Evolutionary conservation across 169 alveolate species (phyloP).

Genomic region (Plasmodium knowlesi): DNA sequence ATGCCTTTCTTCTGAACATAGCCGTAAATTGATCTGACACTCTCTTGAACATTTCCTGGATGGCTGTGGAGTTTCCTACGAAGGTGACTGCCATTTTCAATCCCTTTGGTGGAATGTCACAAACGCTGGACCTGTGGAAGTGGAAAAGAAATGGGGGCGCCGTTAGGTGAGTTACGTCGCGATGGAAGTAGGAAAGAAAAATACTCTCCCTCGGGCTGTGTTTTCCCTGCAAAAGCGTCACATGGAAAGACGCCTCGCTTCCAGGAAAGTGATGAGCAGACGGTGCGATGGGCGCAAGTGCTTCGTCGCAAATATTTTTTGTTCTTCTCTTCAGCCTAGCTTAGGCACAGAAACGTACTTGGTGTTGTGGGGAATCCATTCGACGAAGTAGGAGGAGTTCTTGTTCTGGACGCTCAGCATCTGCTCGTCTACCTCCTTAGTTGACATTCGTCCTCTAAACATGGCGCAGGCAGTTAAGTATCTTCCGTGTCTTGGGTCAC

Average conservation of each 20-base stretch:
- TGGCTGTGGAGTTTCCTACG: constrained; percentile 98
- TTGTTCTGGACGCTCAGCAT: constrained; percentile 98
- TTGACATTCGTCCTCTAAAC: constrained; percentile 99
- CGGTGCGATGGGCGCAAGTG: background rate
- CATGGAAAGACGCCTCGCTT: too few species aligned
- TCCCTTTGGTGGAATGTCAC: constrained; percentile 99
- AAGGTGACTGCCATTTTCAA: constrained; percentile 98
- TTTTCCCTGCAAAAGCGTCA: too few species aligned
- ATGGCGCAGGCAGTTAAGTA: constrained; percentile 98
- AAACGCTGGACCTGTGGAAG: constrained; percentile 92
- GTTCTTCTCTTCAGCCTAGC: background rate
- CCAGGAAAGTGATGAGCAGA: too few species aligned
- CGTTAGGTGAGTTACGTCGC: too few species aligned
- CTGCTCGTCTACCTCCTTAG: constrained; percentile 99
- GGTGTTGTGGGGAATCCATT: constrained; percentile 99
- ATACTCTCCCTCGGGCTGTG: too few species aligned
- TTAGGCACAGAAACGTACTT: constrained; percentile 61
- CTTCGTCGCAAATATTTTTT: background rate
- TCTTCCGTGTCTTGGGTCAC: constrained; percentile 99
- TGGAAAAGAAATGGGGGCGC: background rate
- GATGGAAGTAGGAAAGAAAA: too few species aligned
- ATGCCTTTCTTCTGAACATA: constrained; percentile 98
- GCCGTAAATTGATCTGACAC: constrained; percentile 98
- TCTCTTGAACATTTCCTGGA: constrained; percentile 98
- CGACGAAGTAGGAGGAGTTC: constrained; percentile 98